Evolutionary conservation across 2,329 filamentous ascomycete genomes (phyloP), one percentile per base, ranked within the genome.

Genomic region (Basipetospora sp.): DNA sequence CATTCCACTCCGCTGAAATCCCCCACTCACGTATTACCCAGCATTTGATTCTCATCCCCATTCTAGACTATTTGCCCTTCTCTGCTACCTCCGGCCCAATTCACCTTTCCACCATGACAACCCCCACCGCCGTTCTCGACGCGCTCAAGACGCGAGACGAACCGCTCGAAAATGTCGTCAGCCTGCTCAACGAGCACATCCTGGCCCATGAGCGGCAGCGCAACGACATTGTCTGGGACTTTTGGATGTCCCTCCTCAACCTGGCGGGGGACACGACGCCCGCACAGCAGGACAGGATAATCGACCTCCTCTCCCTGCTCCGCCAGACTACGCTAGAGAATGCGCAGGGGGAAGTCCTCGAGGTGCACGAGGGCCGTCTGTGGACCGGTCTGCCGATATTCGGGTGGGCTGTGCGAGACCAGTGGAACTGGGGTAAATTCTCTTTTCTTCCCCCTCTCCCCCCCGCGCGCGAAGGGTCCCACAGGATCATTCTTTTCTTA

Each of bases 331-430:
- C 43, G 1, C 43, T 42, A 10, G 42, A 39, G 4, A 41, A 39
- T n/a, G 31, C 36, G 3, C 38, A 44, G 4, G 50, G 45, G 5
- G 35, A 50, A 33, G 29, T 37, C n/a, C 31, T 52, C 42, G 40
- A 30, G 31, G 43, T n/a, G 35, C 44, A 19, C 4, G 41, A 41
- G 10, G 42, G 45, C 18, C 41, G 45, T 10, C 33, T 53, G 2
- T 55, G 52, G 52, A 44, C 36, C 20, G 50, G 50, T n/a, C 31
- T 55, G 30, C 52, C 53, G 3, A 44, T 41, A 3, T 49, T 53
- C 37, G 49, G 49, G 2, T 48, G 46, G 47, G 40, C 43, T 6
- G 44, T 45, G 18, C 42, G 53, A 19, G 50, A 54, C 8, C 9
- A 35, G 8, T 51, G 44, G 41, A 54, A 55, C 30, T 51, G 47